phyloP scores from a whole-genome alignment of 208 protist species.

The Leishmania martiniquensis region DNA sequence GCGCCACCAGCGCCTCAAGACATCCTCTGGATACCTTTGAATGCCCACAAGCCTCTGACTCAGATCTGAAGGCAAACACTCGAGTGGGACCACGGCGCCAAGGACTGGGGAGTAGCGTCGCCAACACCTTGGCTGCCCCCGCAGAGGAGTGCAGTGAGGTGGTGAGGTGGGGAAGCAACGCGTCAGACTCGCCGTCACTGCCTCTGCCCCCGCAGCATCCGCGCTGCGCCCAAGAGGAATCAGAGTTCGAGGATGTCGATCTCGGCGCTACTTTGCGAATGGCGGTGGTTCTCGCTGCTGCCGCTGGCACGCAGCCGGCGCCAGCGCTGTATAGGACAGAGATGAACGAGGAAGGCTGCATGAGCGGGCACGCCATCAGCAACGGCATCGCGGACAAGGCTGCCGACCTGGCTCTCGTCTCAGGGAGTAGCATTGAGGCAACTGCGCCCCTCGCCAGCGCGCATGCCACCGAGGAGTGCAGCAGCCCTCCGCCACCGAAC shows the following conservation, averaged over 20 bases:
- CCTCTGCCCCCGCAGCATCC: not conserved
- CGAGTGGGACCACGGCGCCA: not conserved
- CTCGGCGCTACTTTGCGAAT: slow-evolving; percentile 28
- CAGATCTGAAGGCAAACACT: not conserved
- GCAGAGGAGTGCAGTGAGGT: not conserved
- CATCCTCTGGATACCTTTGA: not conserved
- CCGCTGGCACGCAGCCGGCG: slow-evolving; percentile 4
- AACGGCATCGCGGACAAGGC: slow-evolving; percentile 8
- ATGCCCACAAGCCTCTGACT: not conserved
- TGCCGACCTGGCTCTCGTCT: not conserved
- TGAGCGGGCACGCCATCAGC: not conserved
- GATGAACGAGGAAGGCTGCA: not conserved
- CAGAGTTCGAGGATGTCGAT: slow-evolving; percentile 19
- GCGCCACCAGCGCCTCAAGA: not conserved
- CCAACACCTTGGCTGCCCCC: not conserved
- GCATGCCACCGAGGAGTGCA: not conserved
- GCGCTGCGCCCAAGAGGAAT: not conserved
- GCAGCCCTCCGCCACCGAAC: not conserved
- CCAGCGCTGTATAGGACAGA: not conserved
- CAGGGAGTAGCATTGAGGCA: not conserved
- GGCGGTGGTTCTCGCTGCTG: slow-evolving; percentile 29
- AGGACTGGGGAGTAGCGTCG: not conserved
- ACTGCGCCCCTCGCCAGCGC: not conserved
- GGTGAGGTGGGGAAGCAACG: not conserved
- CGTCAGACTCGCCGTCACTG: not conserved